These are phyloP conservation scores for Russula lepida DNA, from an alignment of 768 basidiomycete species.

Conservation along the genomic window DNA sequence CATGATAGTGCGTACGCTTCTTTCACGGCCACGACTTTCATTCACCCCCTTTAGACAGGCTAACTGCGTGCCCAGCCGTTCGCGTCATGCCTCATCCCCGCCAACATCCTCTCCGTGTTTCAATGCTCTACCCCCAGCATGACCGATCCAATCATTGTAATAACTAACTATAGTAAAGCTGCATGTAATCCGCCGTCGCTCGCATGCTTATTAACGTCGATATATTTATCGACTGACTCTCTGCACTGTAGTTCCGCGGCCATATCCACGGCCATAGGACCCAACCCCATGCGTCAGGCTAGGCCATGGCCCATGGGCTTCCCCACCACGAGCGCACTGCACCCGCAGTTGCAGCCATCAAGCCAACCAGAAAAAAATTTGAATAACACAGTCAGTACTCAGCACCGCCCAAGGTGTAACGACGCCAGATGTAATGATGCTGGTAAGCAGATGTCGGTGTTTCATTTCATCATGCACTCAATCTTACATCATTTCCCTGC, in stretches of 20 bases:
- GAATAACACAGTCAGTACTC: no score
- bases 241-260: no score
- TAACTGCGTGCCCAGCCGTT: neutral
- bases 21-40: neutral
- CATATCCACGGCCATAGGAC: neutral
- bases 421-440: neutral
- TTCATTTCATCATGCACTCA: neutral
- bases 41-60: neutral
- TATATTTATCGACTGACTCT: neutral
- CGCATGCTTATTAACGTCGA: neutral
- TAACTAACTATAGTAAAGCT: no score
- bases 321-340: neutral
- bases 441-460: neutral
- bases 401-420: neutral
- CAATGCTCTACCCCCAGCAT: no score
- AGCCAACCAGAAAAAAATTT: no score
- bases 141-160: no score
- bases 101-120: neutral
- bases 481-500: neutral
- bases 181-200: neutral
- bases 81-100: neutral
- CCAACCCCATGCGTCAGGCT: neutral
- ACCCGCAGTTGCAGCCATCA: no score
- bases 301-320: neutral
- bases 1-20: neutral